phyloP scores from a whole-genome alignment of 23 red algal species.

The Gracilariopsis chorda region DNA sequence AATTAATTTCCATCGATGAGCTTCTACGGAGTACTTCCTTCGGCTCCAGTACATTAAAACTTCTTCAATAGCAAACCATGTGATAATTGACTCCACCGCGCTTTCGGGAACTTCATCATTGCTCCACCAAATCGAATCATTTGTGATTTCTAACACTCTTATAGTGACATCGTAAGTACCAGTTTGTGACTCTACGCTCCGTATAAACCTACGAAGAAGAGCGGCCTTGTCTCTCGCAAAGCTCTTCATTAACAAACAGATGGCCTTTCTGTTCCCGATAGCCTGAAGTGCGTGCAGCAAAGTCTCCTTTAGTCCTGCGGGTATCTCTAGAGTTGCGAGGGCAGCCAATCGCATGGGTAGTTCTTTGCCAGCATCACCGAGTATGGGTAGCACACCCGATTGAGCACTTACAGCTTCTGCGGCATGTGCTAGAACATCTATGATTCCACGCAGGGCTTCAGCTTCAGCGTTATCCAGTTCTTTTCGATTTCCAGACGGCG shows the following conservation, averaged over 20 bases:
- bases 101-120: constrained; percentile 39
- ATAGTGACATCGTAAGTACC: constrained; percentile 34
- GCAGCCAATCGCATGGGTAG: constrained; percentile 25
- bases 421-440: constrained; percentile 46
- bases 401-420: constrained; percentile 48
- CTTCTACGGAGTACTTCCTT: constrained; percentile 43
- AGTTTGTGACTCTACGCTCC: constrained; percentile 30
- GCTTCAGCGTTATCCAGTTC: constrained; percentile 36
- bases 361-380: constrained; percentile 53
- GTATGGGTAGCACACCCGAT: constrained; percentile 14
- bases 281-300: constrained; percentile 8
- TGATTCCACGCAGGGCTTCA: constrained; percentile 12
- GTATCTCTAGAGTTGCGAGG: constrained; percentile 44
- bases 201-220: constrained; percentile 19
- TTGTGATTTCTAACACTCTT: constrained; percentile 26
- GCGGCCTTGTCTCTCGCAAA: constrained; percentile 42
- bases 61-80: constrained; percentile 65
- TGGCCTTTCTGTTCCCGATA: not conserved
- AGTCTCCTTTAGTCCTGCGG: not conserved
- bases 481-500: not conserved
- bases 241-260: constrained; percentile 23
- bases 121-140: constrained; percentile 8
- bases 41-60: constrained; percentile 60
- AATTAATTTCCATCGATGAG: constrained; percentile 42
- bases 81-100: constrained; percentile 20